phyloP scores from a whole-genome alignment of 2,329 filamentous ascomycete species.

The Cladophialophora bantiana region DNA sequence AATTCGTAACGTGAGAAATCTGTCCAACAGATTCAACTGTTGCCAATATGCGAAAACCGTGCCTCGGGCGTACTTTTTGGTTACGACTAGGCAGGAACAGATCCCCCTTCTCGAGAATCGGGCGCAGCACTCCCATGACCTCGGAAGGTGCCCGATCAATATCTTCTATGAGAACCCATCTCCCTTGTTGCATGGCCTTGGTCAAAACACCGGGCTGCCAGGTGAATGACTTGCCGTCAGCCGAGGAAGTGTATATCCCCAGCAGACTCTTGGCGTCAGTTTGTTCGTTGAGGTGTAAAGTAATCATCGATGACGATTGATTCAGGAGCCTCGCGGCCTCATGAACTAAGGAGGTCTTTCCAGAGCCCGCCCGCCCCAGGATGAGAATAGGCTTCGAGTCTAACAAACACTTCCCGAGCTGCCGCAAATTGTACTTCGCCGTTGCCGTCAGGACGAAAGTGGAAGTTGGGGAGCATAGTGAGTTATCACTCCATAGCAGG shows the following conservation, averaged over 20 bases:
- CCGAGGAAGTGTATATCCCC: constrained; percentile 89
- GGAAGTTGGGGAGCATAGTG: constrained; percentile 52
- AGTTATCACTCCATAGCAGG: constrained; percentile 64
- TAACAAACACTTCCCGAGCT: constrained; percentile 72
- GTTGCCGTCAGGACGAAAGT: constrained; percentile 74
- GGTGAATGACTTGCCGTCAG: constrained; percentile 84
- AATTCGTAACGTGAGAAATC: constrained; percentile 74
- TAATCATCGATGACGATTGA: constrained; percentile 83
- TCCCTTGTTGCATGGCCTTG: constrained; percentile 88
- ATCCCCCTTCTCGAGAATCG: constrained; percentile 90
- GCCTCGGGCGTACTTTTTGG: constrained; percentile 80
- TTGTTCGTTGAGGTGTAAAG: constrained; percentile 95
- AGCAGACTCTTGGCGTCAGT: constrained; percentile 97
- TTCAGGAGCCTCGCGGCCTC: constrained; percentile 82
- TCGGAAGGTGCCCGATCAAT: constrained; percentile 93
- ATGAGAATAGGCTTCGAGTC: constrained; percentile 76
- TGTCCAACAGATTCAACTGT: constrained; percentile 77
- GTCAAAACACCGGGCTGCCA: constrained; percentile 95
- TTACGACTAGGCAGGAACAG: constrained; percentile 87
- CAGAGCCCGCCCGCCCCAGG: constrained; percentile 81
- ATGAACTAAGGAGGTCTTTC: constrained; percentile 86
- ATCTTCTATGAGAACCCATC: constrained; percentile 98
- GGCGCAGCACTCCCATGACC: constrained; percentile 89
- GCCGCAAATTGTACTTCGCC: constrained; percentile 73
- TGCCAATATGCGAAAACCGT: constrained; percentile 88